Percentiles rank a stretch among this genome's conserved stretches.
Conservation (phyloP, 163 green algal species). For the Trebouxiophyceae sp. region DNA sequence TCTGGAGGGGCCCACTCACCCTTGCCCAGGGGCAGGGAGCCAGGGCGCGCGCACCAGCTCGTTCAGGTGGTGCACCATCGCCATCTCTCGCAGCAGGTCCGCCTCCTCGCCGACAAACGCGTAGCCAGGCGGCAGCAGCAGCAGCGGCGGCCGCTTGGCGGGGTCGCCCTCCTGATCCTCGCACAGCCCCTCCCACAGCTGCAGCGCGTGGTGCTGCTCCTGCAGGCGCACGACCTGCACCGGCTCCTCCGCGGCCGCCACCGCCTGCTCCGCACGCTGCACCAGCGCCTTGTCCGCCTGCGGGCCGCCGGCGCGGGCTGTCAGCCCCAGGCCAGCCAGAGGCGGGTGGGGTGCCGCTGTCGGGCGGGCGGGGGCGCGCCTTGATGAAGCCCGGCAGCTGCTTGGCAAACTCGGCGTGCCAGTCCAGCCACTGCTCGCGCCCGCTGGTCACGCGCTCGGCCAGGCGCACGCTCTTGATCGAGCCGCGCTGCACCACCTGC, state of each 20-base stretch:
- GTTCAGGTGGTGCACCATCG: not conserved
- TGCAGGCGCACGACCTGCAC: conserved; percentile 5
- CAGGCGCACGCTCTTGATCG: conserved; percentile 7
- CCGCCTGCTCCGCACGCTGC: not conserved
- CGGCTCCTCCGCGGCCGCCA: not conserved
- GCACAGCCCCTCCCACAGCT: conserved; percentile 8
- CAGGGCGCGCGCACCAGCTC: not conserved
- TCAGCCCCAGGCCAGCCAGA: too few species aligned
- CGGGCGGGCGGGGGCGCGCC: not conserved
- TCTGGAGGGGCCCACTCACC: too few species aligned
- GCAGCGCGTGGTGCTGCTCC: not conserved
- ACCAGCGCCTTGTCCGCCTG: conserved; percentile 8
- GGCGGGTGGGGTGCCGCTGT: too few species aligned
- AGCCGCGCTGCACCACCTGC: not conserved
- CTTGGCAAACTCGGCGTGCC: conserved; percentile 7
- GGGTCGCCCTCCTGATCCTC: not conserved
- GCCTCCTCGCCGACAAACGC: not conserved
- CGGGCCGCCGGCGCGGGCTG: too few species aligned
- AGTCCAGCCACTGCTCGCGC: conserved; percentile 5
- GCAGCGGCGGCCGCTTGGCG: not conserved
- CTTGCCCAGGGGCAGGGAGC: not conserved
- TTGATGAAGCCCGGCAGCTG: not conserved
- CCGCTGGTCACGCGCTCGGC: conserved; percentile 3
- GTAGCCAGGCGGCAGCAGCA: conserved; percentile 12
- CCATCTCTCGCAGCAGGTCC: not conserved